Evolutionary conservation across 768 basidiomycete genomes (phyloP).

Genomic region (Rhodotorula babjevae): DNA sequence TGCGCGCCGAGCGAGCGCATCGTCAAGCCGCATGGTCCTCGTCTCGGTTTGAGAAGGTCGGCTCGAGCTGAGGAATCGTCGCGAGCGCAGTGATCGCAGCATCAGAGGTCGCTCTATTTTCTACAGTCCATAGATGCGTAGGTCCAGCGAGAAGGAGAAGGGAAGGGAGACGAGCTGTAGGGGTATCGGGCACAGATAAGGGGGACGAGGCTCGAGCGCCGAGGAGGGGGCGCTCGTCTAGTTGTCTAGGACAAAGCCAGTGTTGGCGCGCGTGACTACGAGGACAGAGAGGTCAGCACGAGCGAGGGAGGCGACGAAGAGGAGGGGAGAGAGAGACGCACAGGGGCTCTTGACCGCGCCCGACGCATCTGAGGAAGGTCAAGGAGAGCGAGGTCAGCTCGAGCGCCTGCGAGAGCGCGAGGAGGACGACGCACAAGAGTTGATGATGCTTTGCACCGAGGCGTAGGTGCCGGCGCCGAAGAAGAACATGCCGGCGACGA

Average conservation of each 20-base stretch:
- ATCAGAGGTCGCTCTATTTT: too few species aligned
- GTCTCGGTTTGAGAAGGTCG: too few species aligned
- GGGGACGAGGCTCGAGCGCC: background rate
- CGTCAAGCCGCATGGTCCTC: too few species aligned
- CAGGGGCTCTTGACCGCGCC: constrained; percentile 26
- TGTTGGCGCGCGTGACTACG: constrained; percentile 15
- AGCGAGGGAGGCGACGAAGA: too few species aligned
- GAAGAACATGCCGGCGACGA: constrained; percentile 39
- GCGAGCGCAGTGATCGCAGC: too few species aligned
- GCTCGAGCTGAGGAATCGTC: too few species aligned
- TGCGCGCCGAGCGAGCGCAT: too few species aligned
- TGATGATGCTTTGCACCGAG: constrained; percentile 11
- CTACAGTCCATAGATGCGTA: too few species aligned
- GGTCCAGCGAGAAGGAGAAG: background rate
- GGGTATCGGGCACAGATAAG: background rate
- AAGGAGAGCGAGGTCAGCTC: background rate
- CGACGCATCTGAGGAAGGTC: background rate
- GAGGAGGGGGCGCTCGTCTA: background rate
- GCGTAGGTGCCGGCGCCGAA: constrained; percentile 34
- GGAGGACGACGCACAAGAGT: background rate
- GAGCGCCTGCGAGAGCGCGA: background rate
- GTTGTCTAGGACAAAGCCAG: constrained; percentile 12
- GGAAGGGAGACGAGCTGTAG: too few species aligned
- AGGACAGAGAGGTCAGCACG: background rate
- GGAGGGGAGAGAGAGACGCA: background rate